phyloP scores from a whole-genome alignment of 2,329 filamentous ascomycete genomes.

The Nothophoma quercina region DNA sequence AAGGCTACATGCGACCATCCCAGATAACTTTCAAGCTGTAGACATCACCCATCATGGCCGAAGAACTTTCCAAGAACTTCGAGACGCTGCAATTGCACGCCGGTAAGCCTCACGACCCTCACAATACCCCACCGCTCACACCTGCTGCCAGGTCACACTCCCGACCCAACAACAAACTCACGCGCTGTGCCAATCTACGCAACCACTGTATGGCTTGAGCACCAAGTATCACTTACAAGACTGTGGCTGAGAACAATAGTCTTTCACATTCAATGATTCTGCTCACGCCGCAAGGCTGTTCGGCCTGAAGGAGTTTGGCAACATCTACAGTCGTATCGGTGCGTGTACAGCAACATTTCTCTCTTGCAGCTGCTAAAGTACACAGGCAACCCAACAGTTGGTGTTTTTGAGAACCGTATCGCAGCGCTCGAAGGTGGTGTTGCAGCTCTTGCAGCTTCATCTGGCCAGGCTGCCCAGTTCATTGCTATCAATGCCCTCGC shows the following conservation, averaged over 20 bases:
- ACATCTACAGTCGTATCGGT: conserved; percentile 93
- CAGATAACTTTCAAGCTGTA: neutral
- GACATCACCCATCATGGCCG: conserved; percentile 35
- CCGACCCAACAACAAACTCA: conserved; percentile 82
- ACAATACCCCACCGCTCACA: conserved; percentile 1
- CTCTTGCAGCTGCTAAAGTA: conserved; percentile 55
- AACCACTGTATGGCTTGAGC: conserved; percentile 67
- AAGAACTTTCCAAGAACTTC: conserved; percentile 54
- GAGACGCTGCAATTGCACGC: conserved; percentile 62
- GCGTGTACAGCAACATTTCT: neutral
- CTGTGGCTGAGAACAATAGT: conserved; percentile 59
- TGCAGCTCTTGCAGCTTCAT: conserved; percentile 83
- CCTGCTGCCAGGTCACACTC: conserved; percentile 68
- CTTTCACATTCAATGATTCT: conserved; percentile 93
- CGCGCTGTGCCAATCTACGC: conserved; percentile 96
- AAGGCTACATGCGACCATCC: neutral
- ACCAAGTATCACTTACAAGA: neutral
- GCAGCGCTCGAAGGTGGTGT: conserved; percentile 94
- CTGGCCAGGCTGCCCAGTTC: conserved; percentile 91
- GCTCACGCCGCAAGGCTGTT: conserved; percentile 95
- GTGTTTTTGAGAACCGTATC: conserved; percentile 95
- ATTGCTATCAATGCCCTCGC: conserved; percentile 87
- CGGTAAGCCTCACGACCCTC: conserved; percentile 40
- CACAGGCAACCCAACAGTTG: conserved; percentile 67
- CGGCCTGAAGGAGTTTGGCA: conserved; percentile 94